Base-by-base conservation (phyloP, 495 filamentous ascomycete species). In the Penicillium ochrochloron region DNA sequence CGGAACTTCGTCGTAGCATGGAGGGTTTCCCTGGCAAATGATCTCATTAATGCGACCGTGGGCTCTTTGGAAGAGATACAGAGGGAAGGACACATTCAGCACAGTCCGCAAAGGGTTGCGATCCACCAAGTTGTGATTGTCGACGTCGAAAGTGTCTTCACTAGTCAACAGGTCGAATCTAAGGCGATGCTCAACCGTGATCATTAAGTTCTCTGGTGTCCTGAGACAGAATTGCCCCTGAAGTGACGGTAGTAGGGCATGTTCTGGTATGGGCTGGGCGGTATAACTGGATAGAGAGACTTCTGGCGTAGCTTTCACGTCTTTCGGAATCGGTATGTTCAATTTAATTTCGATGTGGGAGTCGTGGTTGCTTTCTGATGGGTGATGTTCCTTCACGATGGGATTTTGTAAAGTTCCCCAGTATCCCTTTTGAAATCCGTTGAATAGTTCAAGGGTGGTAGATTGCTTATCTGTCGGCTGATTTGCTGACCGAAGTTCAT, bases 1-100 rank as follows among this genome's bases (percentile, higher is more conserved):
- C 19, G 66, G 59, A 41, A 68, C 25, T n/a, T 65, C 66, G 27
- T 62, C 54, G 19, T 68, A 68, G 11, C 59, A n/a, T 5, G 66
- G 66, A 1, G 60, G 66, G 46, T 41, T 44, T 11, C 50, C 50
- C 52, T 58, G 52, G 12, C 27, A 17, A 2, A 60, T 9, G 1
- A 34, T 31, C 27, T 60, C 34, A 8, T 50, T 59, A 12, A 50
- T 55, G 23, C 50, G 27, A 21, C 19, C 34, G 5, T 54, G 58
- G 15, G 46, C 37, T 19, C 29, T 59, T 5, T 44, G 48, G 19
- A 59, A 3, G 21, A 65, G 31, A 5, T 41, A 19, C 3, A 69
- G n/a, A 17, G 66, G 63, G 23, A 69, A 69, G 2, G 63, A 66
- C 10, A 60, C 57, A 53, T 61, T 62, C 0, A 57, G 3, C 23